Base-by-base conservation (phyloP, 2,329 filamentous ascomycete genomes). In the Blastomyces percursus region DNA sequence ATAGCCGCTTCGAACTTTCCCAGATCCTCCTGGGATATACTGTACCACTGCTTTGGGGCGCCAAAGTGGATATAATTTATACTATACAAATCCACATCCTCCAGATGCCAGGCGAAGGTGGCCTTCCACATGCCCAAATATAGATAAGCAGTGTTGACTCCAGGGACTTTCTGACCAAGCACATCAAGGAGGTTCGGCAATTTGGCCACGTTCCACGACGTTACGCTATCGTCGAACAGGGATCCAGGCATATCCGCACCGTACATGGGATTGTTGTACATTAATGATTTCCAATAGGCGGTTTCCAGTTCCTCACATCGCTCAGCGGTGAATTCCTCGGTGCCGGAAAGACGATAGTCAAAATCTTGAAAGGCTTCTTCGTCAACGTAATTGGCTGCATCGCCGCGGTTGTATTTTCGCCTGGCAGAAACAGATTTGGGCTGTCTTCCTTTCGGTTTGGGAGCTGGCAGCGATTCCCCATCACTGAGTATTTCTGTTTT, bases 51-150 rank as follows among this genome's bases (percentile, higher is more conserved):
- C 77, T 99, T 99, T 0, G 94, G 94, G 1, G 94, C 94, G 61
- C 94, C 94, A 74, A 99, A 99, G 72, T 99, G 94, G 64, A 99
- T 91, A 74, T 96, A 99, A 78, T 99, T 99, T 82, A 99, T 99
- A 74, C 92, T 97, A 84, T 99, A 99, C 4, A 99, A 84, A 78
- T 99, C 94, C 51, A 99, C 93, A 73, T 99, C 94, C 74, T 99
- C 94, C 61, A 99, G 79, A 82, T 99, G 94, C 94, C 94, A 99
- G 9, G 94, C 94, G 74, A 99, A 99, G 0, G 94, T 97, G 14
- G 94, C 93, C 76, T 97, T 97, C 94, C 94, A 99, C 94, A 99
- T 99, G 52, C 94, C 94, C 64, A 99, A 82, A 72, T 99, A 99
- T 1, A 99, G 84, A 72, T 99, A 99, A 1, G 94, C 93, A 1